Percentiles rank a stretch among this genome's conserved stretches.
These are phyloP conservation scores for Setaria viridis DNA, from an alignment of 202 grass and related monocot species.

Conservation along the genomic window DNA sequence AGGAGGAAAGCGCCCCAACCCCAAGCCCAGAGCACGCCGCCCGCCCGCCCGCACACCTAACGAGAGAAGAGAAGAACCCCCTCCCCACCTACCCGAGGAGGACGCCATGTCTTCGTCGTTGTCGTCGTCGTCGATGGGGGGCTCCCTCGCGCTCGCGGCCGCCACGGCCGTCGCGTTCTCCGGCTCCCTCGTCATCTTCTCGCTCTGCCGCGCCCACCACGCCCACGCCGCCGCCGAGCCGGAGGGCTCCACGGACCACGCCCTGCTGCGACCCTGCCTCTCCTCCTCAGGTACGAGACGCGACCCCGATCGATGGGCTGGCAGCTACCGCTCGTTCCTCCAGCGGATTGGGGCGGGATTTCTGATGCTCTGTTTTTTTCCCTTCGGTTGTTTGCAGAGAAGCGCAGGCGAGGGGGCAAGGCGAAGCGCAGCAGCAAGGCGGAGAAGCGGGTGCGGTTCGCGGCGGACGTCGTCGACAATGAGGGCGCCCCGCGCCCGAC, in stretches of 20 bases:
- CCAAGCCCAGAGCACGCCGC: background rate
- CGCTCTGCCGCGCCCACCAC: constrained; percentile 64
- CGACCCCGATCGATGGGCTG: too few species aligned
- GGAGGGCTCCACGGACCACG: too few species aligned
- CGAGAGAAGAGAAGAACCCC: background rate
- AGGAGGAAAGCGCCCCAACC: background rate
- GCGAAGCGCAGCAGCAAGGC: constrained; percentile 41
- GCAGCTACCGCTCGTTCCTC: background rate
- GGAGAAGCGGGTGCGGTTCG: constrained; percentile 78
- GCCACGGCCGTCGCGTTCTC: constrained; percentile 91
- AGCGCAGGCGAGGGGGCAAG: constrained; percentile 27
- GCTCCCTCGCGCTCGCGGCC: constrained; percentile 68
- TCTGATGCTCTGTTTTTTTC: background rate
- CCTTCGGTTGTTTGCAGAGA: constrained; percentile 19
- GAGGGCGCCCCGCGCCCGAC: constrained; percentile 39
- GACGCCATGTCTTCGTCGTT: constrained; percentile 42
- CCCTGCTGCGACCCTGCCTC: constrained; percentile 63
- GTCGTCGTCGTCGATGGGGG: constrained; percentile 34
- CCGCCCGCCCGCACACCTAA: background rate
- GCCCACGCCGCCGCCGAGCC: background rate
- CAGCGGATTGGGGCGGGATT: background rate
- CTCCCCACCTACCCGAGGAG: background rate
- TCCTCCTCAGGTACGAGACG: constrained; percentile 47
- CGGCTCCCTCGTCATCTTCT: constrained; percentile 77
- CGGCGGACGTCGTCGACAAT: constrained; percentile 72